Evolutionary conservation across 129 eudicot genomes (phyloP), one percentile per base, ranked within the genome.

Genomic region (Dittrichia graveolens): DNA sequence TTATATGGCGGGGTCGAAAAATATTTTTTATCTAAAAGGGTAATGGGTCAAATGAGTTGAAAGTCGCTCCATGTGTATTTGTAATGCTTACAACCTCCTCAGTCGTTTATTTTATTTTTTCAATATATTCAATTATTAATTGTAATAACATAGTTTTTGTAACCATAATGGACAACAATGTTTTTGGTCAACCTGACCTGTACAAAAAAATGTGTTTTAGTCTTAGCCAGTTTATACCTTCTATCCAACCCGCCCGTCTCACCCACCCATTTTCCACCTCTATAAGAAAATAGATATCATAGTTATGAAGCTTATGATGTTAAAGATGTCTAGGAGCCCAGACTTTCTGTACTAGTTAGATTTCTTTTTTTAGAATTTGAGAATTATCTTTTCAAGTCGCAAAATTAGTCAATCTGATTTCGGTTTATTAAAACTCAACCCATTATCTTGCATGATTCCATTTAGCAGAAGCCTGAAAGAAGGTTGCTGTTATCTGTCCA

Each of bases 391-490:
- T 46, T 71, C 31, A 67, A 6, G 34, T 67, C 24, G 14, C 61
- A 37, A 49, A 34, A 14, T 34, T 49, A 67, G 73, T 41, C 15
- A 50, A 34, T 48, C 16, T 9, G 14, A 37, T 68, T 68, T 57
- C 46, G 44, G 67, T 69, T 82, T 49, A 2, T 80, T 38, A 15
- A 0, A 63, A 12, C 37, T 5, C 50, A 63, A 45, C 61, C 48
- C 53, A 7, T 31, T 5, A 72, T 46, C 42, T 42, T 42, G 55
- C 43, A 59, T 56, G 11, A 66, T 78, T 56, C 42, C 41, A 24
- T 73, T 78, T 82, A 11, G 18, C 91, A 91, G 97, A 95, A 91
- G 73, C 90, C 90, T 70, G 94, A 91, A 82, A 88, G 97, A 80
- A 95, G 83, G 66, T 80, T 95, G 85, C 66, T 88, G 6, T 61